These are phyloP conservation scores for Fonsecaea monophora DNA, from an alignment of 2,329 filamentous ascomycete species.

Conservation along the genomic window DNA sequence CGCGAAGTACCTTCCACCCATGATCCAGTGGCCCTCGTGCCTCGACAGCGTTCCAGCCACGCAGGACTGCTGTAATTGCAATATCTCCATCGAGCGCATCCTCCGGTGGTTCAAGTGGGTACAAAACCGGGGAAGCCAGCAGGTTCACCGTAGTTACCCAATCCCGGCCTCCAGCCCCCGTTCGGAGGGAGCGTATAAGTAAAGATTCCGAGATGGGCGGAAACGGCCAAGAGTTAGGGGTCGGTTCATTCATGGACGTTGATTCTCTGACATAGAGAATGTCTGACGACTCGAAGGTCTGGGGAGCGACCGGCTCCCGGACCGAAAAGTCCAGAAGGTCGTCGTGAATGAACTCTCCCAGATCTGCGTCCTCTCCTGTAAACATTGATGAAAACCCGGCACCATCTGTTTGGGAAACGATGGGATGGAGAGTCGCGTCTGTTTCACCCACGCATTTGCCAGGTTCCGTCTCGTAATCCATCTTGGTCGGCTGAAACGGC, in stretches of 20 bases:
- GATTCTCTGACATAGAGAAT: neutral
- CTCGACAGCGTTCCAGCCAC: slow-evolving; percentile 21
- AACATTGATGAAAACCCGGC: neutral
- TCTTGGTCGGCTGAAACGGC: neutral
- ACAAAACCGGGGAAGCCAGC: neutral
- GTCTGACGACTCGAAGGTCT: neutral
- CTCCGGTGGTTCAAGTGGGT: neutral
- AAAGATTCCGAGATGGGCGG: neutral
- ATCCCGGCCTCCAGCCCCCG: neutral
- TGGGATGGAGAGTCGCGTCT: neutral
- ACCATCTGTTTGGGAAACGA: neutral
- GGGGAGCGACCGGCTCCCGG: neutral
- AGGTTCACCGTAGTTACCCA: slow-evolving; percentile 4
- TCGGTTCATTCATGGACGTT: neutral
- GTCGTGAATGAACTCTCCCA: slow-evolving; percentile 4
- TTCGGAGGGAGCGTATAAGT: neutral
- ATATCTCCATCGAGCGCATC: slow-evolving; percentile 23
- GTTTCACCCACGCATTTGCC: neutral
- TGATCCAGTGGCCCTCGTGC: slow-evolving; percentile 22
- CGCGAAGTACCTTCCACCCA: slow-evolving; percentile 26
- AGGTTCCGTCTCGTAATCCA: neutral
- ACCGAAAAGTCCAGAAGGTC: neutral
- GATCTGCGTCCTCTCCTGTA: neutral
- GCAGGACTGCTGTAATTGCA: slow-evolving; percentile 23
- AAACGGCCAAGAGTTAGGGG: neutral